Evolutionary conservation across 805 yeast genomes (phyloP), one percentile per base, ranked within the genome.

Genomic region (Candida berthetii): DNA sequence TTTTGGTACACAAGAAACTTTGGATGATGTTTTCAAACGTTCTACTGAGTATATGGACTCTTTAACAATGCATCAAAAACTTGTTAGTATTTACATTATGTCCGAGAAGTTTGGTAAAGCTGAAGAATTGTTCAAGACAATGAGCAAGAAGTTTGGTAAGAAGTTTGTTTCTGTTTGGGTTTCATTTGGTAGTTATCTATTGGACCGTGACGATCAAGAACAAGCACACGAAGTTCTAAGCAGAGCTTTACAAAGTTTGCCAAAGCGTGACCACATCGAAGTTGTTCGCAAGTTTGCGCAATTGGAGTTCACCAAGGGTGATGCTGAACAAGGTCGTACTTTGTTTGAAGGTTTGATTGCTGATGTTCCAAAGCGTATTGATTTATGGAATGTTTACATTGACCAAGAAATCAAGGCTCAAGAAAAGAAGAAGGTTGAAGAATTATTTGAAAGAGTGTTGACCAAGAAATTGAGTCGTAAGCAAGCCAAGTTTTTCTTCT

Each of bases 21-120:
- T 90, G 41, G 89, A 88, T 36, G 87, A 81, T 29, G 76, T 76
- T 0, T 91, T 93, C 75, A 82, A 80, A 60, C 81, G 85, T 49
- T 76, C 98, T 1, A 80, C 87, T 53, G 96, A 88, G 64, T 85
- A 81, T 64, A 89, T 89, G 96, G 99, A 93, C 53, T 73, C 96
- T 1, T 76, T 78, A 49, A 71, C 75, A 15, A 85, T 91, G 74
- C 90, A 90, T 59, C 82, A 78, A 54, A 86, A 84, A 61, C 66
- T 90, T 64, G 82, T 82, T 32, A 76, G 81, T 22, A 88, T 91
- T 45, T 88, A 77, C 56, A 73, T 75, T 38, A 69, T 83, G 60
- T 81, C 95, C 20, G 90, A 84, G 47, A 85, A 86, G 56, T 66
- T 61, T 37, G 78, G 74, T 18, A 73, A 78, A 52, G 96, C 96